A percentile compares a stretch with the other conserved stretches of the same genome.
phyloP scores from a whole-genome alignment of 148 eudicot genomes.

The Rhododendron kiyosumense region DNA sequence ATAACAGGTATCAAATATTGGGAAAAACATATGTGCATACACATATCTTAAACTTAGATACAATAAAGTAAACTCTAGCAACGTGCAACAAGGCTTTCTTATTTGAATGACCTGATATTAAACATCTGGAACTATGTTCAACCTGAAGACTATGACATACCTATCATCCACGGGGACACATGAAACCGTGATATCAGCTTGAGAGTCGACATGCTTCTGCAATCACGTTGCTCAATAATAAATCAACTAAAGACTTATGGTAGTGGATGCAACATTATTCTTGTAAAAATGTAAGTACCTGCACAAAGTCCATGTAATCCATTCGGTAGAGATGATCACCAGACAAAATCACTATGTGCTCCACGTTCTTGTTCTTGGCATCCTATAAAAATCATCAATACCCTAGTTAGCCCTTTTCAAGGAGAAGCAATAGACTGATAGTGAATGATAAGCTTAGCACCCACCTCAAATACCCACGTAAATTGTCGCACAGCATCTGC shows the following conservation, averaged over 20 bases:
- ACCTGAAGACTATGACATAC: conserved; percentile 26
- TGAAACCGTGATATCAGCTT: conserved; percentile 94
- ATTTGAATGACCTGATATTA: neutral
- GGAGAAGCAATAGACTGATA: neutral
- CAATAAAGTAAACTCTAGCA: neutral
- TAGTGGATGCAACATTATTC: neutral
- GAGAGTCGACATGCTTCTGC: conserved; percentile 82
- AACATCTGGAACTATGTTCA: neutral
- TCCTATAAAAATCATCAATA: conserved; percentile 37
- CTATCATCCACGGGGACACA: conserved; percentile 95
- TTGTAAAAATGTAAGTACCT: conserved; percentile 28
- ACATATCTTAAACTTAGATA: neutral
- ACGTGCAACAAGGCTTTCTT: neutral
- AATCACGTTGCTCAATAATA: conserved; percentile 13
- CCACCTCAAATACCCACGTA: conserved; percentile 89
- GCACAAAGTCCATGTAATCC: conserved; percentile 86
- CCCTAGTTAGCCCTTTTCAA: neutral
- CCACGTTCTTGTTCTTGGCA: conserved; percentile 61
- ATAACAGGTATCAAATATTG: neutral
- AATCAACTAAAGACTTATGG: neutral
- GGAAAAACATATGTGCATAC: neutral
- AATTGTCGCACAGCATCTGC: conserved; percentile 98
- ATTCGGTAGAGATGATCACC: conserved; percentile 91
- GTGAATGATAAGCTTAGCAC: neutral
- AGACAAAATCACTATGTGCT: conserved; percentile 65